phyloP scores from a whole-genome alignment of 2,329 filamentous ascomycete species.

The Hymenoscyphus albidus region DNA sequence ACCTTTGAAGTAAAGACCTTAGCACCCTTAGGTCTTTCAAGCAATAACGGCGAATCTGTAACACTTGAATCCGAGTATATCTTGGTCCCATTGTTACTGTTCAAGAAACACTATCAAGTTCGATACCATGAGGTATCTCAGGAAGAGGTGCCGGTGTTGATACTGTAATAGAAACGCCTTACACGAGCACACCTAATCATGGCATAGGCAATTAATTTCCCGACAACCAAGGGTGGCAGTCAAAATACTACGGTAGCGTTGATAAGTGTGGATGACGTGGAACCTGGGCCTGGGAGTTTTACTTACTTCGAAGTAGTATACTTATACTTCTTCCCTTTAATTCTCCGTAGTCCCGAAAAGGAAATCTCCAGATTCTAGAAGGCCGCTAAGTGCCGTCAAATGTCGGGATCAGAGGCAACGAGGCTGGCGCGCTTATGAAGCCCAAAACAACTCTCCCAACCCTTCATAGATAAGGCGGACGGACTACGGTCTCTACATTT shows the following conservation, averaged over 20 bases:
- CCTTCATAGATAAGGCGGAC: background rate
- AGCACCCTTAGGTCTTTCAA: constrained; percentile 18
- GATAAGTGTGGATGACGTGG: background rate
- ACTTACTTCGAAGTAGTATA: too few relatives aligned
- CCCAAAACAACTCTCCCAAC: background rate
- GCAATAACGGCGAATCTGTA: constrained; percentile 27
- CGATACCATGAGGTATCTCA: constrained; percentile 7
- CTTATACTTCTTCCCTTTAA: too few relatives aligned
- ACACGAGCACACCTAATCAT: background rate
- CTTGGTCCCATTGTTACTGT: constrained; percentile 20
- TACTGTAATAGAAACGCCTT: background rate
- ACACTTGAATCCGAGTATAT: constrained; percentile 26
- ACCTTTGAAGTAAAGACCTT: constrained; percentile 22
- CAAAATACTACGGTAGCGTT: background rate
- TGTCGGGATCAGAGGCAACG: background rate
- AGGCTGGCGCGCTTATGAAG: background rate
- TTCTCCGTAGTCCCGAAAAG: background rate
- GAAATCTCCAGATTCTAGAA: background rate
- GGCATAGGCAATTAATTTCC: background rate
- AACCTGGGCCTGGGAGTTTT: background rate
- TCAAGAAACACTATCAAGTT: constrained; percentile 5
- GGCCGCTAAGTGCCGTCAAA: background rate
- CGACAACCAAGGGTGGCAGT: too few relatives aligned
- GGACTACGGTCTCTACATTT: background rate
- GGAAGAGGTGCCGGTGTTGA: background rate